Evolutionary conservation across 257 asterid species (phyloP).

Genomic region (Ilex aquifolium): DNA sequence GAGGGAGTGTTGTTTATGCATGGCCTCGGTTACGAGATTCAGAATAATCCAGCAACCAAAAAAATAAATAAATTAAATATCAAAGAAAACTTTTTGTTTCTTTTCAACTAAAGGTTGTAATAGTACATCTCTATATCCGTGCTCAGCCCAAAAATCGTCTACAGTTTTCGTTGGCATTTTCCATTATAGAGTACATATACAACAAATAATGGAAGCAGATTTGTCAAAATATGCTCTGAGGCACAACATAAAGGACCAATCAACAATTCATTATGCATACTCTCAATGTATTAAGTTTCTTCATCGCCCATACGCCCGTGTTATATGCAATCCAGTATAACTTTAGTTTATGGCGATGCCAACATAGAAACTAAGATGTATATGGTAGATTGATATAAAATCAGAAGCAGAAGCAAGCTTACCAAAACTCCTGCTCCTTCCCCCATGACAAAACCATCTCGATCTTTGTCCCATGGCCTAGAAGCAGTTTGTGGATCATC

Average conservation of each 20-base stretch:
- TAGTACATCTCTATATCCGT: neutral
- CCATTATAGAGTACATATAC: neutral
- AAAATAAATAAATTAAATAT: neutral
- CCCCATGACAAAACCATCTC: slow-evolving; percentile 94
- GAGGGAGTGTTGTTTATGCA: neutral
- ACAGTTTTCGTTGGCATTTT: neutral
- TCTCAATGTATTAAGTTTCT: too few species aligned
- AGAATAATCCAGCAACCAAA: neutral
- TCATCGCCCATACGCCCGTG: neutral
- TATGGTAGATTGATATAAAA: too few species aligned
- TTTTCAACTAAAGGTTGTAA: neutral
- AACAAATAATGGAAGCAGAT: neutral
- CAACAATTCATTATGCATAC: neutral
- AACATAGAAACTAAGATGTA: neutral
- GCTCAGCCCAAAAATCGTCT: neutral
- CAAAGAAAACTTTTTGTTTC: too few species aligned
- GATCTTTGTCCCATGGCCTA: slow-evolving; percentile 83
- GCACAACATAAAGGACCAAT: neutral
- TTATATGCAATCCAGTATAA: neutral
- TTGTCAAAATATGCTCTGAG: neutral
- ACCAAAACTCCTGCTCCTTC: slow-evolving; percentile 95
- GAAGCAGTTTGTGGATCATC: slow-evolving; percentile 87
- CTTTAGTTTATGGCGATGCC: neutral
- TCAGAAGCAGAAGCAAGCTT: slow-evolving; percentile 6
- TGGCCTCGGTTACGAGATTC: neutral